Conservation (phyloP, 23 red algal genomes). For the Gracilaria vermiculophylla region DNA sequence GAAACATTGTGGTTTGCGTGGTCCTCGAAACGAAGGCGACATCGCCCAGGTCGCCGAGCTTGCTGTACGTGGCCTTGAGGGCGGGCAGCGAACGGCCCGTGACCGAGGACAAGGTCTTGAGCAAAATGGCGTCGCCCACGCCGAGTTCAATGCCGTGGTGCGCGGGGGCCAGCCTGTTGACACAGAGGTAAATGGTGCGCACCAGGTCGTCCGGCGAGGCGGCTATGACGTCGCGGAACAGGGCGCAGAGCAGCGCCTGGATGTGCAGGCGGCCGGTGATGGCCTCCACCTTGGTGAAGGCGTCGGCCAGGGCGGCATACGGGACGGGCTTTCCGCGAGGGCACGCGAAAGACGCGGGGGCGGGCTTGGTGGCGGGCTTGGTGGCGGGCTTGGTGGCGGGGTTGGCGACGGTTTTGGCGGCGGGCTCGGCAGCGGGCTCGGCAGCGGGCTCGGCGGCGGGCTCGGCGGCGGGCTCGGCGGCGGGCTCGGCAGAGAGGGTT, state of each 20-base stretch:
- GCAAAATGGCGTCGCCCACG: conserved; percentile 82
- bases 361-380: not conserved
- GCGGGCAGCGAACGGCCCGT: conserved; percentile 57
- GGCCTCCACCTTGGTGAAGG: conserved; percentile 72
- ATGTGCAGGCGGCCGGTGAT: conserved; percentile 80
- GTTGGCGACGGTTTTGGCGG: not conserved
- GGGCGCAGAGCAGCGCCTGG: conserved; percentile 63
- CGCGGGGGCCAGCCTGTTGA: conserved; percentile 81
- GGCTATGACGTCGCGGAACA: conserved; percentile 67
- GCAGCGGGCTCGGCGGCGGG: not conserved
- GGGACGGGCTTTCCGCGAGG: conserved; percentile 39
- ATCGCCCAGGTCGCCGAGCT: conserved; percentile 92
- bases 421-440: not conserved
- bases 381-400: not conserved
- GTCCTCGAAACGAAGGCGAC: conserved; percentile 68
- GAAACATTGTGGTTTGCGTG: conserved; percentile 91
- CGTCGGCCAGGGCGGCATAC: conserved; percentile 82
- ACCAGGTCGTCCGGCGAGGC: conserved; percentile 84
- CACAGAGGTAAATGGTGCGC: conserved; percentile 81
- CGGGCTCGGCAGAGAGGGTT: not conserved
- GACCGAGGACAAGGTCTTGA: conserved; percentile 80
- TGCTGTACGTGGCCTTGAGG: conserved; percentile 60
- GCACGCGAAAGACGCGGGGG: not conserved
- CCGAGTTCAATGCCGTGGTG: conserved; percentile 95
- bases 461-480: not conserved